Conservation (phyloP, 306 rosid genomes). For the Astragalus membranaceus region DNA sequence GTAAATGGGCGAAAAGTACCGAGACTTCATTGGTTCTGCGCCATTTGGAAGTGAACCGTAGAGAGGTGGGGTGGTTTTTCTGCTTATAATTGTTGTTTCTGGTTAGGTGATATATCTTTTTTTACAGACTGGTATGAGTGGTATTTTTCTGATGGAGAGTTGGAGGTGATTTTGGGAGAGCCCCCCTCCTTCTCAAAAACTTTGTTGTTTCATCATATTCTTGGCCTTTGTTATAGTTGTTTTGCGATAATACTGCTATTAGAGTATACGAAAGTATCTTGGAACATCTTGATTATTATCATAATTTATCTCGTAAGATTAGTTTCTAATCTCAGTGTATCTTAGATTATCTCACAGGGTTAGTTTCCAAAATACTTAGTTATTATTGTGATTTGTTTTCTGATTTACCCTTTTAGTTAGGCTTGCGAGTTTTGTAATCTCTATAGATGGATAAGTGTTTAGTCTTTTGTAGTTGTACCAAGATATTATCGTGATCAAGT, state of each 20-base stretch:
- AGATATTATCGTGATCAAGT: too few species aligned
- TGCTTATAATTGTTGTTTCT: not conserved
- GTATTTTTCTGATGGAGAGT: not conserved
- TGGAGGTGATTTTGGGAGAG: not conserved
- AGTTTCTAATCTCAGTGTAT: too few species aligned
- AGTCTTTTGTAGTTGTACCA: too few species aligned
- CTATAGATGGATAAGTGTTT: too few species aligned
- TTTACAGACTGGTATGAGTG: not conserved
- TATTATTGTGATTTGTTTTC: too few species aligned
- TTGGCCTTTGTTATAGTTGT: not conserved
- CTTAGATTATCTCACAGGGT: too few species aligned
- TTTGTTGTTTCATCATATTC: not conserved
- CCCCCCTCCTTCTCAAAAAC: not conserved
- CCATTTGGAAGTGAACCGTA: slow-evolving; percentile 60
- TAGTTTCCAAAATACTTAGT: too few species aligned
- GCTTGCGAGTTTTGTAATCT: too few species aligned
- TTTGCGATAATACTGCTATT: not conserved
- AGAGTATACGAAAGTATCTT: too few species aligned
- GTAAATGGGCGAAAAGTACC: slow-evolving; percentile 65
- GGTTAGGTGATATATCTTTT: slow-evolving; percentile 6
- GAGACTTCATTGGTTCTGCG: slow-evolving; percentile 60
- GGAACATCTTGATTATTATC: too few species aligned
- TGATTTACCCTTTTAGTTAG: too few species aligned
- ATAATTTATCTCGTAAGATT: too few species aligned
- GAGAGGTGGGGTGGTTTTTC: slow-evolving; percentile 50